Percentiles rank a stretch among this genome's conserved stretches.
phyloP scores from a whole-genome alignment of 2,329 filamentous ascomycete species.

The Acrocalymma vagum region DNA sequence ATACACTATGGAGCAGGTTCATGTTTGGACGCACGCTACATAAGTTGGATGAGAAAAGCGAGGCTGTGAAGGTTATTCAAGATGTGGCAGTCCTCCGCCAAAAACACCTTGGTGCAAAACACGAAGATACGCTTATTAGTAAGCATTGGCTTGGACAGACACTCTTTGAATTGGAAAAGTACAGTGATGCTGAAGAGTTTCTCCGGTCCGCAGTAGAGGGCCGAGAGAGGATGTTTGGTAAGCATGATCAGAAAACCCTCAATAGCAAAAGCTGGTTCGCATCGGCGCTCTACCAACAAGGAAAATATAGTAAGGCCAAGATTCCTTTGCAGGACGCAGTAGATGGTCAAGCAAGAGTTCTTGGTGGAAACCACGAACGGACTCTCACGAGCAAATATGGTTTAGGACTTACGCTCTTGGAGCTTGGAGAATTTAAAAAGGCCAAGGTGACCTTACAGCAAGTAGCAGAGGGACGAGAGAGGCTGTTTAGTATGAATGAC shows the following conservation, averaged over 20 bases:
- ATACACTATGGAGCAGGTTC: slow-evolving; percentile 6
- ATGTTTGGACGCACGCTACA: background rate
- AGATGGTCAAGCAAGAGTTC: too few relatives aligned
- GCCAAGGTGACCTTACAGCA: too few relatives aligned
- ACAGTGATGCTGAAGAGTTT: slow-evolving; percentile 7
- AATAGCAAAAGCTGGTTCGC: slow-evolving; percentile 1
- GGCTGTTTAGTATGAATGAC: too few relatives aligned
- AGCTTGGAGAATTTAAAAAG: too few relatives aligned
- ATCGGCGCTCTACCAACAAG: too few relatives aligned
- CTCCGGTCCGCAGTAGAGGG: too few relatives aligned
- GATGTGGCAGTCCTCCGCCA: background rate
- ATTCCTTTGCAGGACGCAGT: too few relatives aligned
- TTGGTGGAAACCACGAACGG: too few relatives aligned
- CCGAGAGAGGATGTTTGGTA: slow-evolving; percentile 9
- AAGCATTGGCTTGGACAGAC: slow-evolving; percentile 5
- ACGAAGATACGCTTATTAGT: slow-evolving; percentile 1
- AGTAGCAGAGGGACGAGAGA: too few relatives aligned
- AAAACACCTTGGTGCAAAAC: slow-evolving; percentile 1
- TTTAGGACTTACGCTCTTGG: too few relatives aligned
- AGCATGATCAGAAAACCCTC: slow-evolving; percentile 5
- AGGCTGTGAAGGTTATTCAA: slow-evolving; percentile 1
- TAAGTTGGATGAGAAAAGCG: background rate
- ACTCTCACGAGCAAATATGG: too few relatives aligned
- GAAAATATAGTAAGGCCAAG: too few relatives aligned
- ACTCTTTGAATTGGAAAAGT: slow-evolving; percentile 8